A percentile compares a stretch with the other conserved stretches of the same genome.
Evolutionary conservation across 1,284 basidiomycete genomes (phyloP).

Genomic region (Ceratobasidium sp.): DNA sequence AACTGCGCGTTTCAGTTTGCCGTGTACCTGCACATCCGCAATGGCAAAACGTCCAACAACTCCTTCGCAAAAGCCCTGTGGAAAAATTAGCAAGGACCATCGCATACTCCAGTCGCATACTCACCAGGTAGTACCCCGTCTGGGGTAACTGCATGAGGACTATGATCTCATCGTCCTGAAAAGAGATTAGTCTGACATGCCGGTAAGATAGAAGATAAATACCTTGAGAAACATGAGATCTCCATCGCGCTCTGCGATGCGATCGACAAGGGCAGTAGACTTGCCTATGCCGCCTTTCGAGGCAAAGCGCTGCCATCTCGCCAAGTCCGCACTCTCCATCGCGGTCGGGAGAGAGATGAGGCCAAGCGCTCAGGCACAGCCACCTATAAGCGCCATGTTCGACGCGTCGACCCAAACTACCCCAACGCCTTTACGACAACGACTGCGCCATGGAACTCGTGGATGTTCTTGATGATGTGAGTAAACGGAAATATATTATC

Average conservation of each 20-base stretch:
- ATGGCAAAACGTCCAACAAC: conserved; percentile 83
- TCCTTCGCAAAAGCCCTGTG: conserved; percentile 84
- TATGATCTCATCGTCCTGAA: conserved; percentile 76
- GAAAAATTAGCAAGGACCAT: conserved; percentile 20
- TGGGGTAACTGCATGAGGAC: conserved; percentile 75
- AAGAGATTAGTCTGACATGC: neutral
- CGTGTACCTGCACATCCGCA: conserved; percentile 70
- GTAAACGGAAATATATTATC: conserved; percentile 46
- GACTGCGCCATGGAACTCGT: conserved; percentile 16
- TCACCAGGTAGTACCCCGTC: conserved; percentile 65
- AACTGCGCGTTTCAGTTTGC: conserved; percentile 78
- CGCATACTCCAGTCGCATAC: conserved; percentile 51
- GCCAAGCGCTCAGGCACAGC: neutral
- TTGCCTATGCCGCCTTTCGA: conserved; percentile 79
- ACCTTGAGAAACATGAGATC: conserved; percentile 90
- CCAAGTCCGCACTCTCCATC: conserved; percentile 74
- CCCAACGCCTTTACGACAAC: neutral
- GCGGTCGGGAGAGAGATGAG: conserved; percentile 17
- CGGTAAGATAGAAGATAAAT: conserved; percentile 44
- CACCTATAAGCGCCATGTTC: conserved; percentile 8
- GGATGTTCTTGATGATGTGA: conserved; percentile 69
- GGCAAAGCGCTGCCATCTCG: conserved; percentile 79
- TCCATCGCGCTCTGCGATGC: conserved; percentile 73
- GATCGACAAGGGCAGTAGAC: conserved; percentile 73
- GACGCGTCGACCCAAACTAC: neutral